Conservation (phyloP, 768 basidiomycete species). For the Leccinum longicurvipes region DNA sequence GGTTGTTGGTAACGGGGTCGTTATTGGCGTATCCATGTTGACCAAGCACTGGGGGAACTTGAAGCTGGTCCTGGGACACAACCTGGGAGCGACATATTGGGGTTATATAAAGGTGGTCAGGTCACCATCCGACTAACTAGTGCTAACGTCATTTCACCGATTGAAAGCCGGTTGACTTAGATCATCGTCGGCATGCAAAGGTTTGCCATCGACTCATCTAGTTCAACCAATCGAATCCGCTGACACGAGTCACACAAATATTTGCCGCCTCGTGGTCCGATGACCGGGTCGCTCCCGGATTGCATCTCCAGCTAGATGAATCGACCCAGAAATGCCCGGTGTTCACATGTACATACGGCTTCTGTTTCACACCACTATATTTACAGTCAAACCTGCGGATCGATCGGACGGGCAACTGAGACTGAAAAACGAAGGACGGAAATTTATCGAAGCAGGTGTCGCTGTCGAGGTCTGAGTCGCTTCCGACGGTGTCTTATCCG, state of each 20-base stretch:
- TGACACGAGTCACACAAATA: not conserved
- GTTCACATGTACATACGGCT: no score
- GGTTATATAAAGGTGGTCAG: conserved; percentile 21
- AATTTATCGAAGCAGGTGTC: not conserved
- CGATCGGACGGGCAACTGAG: not conserved
- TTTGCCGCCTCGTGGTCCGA: not conserved
- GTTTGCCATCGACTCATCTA: no score
- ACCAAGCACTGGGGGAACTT: not conserved
- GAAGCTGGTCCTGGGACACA: not conserved
- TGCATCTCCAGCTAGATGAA: not conserved
- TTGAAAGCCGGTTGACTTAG: not conserved
- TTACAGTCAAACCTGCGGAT: no score
- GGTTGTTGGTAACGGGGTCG: not conserved
- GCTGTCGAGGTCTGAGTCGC: not conserved
- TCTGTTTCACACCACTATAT: no score
- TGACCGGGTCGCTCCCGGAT: not conserved
- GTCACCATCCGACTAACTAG: no score
- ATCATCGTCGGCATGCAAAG: not conserved
- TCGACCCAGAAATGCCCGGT: no score
- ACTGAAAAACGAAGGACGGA: not conserved
- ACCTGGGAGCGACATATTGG: not conserved
- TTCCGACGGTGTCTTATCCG: not conserved
- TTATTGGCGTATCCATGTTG: conserved; percentile 9
- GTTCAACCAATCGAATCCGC: not conserved
- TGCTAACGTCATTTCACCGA: not conserved